Evolutionary conservation across 1,284 basidiomycete genomes (phyloP).

Genomic region (Austroboletus olivaceoglutinosus): DNA sequence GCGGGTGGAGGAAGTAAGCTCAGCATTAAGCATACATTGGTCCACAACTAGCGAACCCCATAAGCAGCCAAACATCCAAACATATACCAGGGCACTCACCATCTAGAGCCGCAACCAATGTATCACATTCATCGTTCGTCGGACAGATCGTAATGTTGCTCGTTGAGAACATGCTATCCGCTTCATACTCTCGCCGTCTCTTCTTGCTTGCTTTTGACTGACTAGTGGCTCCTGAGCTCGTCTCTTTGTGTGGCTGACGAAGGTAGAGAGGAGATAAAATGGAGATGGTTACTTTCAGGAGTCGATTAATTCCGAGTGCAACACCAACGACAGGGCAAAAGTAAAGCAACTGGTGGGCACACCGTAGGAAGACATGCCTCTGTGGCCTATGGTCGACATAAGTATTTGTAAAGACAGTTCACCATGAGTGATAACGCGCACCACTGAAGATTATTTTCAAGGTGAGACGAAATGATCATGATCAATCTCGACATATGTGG

Average conservation of each 20-base stretch:
- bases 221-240: conserved; percentile 14
- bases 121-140: conserved; percentile 49
- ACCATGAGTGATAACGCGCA: conserved; percentile 36
- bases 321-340: conserved; percentile 50
- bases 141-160: conserved; percentile 50
- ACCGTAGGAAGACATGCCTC: conserved; percentile 44
- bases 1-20: conserved; percentile 50
- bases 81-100: conserved; percentile 41
- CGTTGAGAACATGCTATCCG: conserved; percentile 71
- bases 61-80: conserved; percentile 7
- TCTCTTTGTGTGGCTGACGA: conserved; percentile 35
- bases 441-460: conserved; percentile 55
- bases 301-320: conserved; percentile 48
- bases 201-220: conserved; percentile 70
- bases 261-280: conserved; percentile 50
- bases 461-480: conserved; percentile 51
- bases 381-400: conserved; percentile 37
- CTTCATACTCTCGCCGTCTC: conserved; percentile 70
- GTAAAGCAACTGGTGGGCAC: conserved; percentile 44
- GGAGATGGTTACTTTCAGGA: conserved; percentile 55
- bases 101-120: conserved; percentile 58
- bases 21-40: conserved; percentile 46
- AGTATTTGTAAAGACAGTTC: background rate
- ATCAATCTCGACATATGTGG: conserved; percentile 52
- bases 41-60: conserved; percentile 44